These are phyloP conservation scores for Petrea volubilis DNA, from an alignment of 257 asterid species.

Conservation along the genomic window DNA sequence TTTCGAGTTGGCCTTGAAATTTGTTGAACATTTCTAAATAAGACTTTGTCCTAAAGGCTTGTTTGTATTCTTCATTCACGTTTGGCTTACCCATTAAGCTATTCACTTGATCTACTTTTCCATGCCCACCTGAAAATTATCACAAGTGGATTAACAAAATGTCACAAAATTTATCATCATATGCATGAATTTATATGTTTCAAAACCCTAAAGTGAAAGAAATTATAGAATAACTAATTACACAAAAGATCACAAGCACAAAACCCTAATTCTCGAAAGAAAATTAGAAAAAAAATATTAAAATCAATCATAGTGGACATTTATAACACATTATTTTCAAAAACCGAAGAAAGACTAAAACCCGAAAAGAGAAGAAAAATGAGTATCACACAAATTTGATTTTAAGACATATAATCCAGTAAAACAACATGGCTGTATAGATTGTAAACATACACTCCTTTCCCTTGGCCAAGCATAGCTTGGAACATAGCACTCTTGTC, in stretches of 20 bases:
- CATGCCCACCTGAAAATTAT: slow-evolving; percentile 35
- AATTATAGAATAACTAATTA: neutral
- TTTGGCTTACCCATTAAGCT: slow-evolving; percentile 39
- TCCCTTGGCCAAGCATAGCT: slow-evolving; percentile 21
- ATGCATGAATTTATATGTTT: neutral
- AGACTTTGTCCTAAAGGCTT: slow-evolving; percentile 75
- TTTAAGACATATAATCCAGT: too few species aligned
- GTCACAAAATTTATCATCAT: neutral
- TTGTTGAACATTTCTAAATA: slow-evolving; percentile 54
- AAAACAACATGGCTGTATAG: neutral
- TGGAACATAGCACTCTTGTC: slow-evolving; percentile 29
- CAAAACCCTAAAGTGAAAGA: neutral
- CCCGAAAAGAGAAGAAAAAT: neutral
- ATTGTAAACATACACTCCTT: slow-evolving; percentile 40
- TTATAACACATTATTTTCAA: neutral
- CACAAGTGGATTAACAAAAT: neutral
- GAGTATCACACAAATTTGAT: too few species aligned
- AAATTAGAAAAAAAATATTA: neutral
- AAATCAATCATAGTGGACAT: neutral
- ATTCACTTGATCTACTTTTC: slow-evolving; percentile 19
- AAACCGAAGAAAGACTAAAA: neutral
- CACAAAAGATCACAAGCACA: neutral
- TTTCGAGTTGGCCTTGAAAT: slow-evolving; percentile 42
- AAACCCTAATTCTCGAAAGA: neutral
- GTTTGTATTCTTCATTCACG: slow-evolving; percentile 61